These are phyloP conservation scores for Neurospora discreta DNA, from an alignment of 495 filamentous ascomycete genomes.

Conservation along the genomic window DNA sequence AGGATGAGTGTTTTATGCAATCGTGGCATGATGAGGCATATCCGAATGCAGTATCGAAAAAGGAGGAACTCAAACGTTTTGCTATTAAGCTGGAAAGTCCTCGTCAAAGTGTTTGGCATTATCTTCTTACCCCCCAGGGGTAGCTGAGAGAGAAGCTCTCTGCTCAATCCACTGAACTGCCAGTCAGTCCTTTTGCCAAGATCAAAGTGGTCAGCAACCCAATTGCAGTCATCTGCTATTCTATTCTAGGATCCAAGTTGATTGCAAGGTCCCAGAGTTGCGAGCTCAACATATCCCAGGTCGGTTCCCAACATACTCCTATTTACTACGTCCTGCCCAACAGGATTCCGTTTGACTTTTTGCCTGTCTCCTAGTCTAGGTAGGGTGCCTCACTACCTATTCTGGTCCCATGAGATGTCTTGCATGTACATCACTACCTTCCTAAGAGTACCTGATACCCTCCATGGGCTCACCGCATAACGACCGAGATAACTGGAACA, in stretches of 20 bases:
- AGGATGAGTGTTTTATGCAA: neutral
- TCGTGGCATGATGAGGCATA: neutral
- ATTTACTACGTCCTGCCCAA: neutral
- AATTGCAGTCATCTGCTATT: neutral
- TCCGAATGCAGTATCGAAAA: neutral
- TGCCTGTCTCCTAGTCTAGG: neutral
- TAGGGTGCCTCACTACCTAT: neutral
- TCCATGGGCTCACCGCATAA: neutral
- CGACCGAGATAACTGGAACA: neutral
- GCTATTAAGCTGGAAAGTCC: neutral
- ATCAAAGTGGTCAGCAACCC: neutral
- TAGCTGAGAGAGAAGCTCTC: neutral
- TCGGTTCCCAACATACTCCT: neutral
- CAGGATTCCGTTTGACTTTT: neutral
- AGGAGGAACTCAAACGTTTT: neutral
- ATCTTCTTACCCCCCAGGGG: neutral
- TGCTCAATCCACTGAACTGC: neutral
- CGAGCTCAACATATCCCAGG: neutral
- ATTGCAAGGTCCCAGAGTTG: neutral
- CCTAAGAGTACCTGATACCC: neutral
- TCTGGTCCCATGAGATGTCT: neutral
- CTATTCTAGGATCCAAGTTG: neutral
- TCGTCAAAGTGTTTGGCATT: neutral
- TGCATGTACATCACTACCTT: neutral
- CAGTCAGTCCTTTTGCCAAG: neutral